Conservation (phyloP, 805 yeast genomes). For the Starmerella riodocensis region DNA sequence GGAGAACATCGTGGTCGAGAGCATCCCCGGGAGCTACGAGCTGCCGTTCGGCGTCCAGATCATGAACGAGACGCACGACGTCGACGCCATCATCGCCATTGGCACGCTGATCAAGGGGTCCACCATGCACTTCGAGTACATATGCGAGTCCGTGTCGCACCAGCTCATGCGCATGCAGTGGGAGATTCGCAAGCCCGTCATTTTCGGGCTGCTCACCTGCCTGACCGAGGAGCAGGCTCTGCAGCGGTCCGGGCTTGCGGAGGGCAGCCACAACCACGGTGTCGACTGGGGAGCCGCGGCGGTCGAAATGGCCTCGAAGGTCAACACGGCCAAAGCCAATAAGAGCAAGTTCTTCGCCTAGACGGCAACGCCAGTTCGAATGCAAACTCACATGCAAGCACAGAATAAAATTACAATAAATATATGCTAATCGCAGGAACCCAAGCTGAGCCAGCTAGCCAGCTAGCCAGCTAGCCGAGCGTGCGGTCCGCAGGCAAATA, state of each 20-base stretch:
- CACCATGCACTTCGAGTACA: conserved; percentile 97
- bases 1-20: conserved; percentile 63
- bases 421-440: too few relatives aligned
- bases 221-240: conserved; percentile 88
- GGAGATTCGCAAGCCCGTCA: conserved; percentile 59
- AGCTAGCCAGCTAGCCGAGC: too few relatives aligned
- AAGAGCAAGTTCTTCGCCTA: conserved; percentile 1
- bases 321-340: conserved; percentile 18
- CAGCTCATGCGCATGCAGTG: conserved; percentile 75
- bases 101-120: conserved; percentile 93
- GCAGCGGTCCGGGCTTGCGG: conserved; percentile 71
- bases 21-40: conserved; percentile 93
- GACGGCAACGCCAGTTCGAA: too few relatives aligned
- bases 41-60: conserved; percentile 66
- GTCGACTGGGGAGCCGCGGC: conserved; percentile 99
- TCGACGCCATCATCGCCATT: conserved; percentile 84
- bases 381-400: too few relatives aligned
- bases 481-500: too few relatives aligned
- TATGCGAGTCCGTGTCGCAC: conserved; percentile 76
- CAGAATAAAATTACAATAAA: too few relatives aligned
- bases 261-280: conserved; percentile 85
- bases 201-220: conserved; percentile 88
- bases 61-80: conserved; percentile 21
- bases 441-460: too few relatives aligned
- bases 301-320: conserved; percentile 65